Percentiles rank a stretch among this genome's conserved stretches.
Evolutionary conservation across 208 protist genomes (phyloP).

Genomic region (Acanthamoeba healyi): DNA sequence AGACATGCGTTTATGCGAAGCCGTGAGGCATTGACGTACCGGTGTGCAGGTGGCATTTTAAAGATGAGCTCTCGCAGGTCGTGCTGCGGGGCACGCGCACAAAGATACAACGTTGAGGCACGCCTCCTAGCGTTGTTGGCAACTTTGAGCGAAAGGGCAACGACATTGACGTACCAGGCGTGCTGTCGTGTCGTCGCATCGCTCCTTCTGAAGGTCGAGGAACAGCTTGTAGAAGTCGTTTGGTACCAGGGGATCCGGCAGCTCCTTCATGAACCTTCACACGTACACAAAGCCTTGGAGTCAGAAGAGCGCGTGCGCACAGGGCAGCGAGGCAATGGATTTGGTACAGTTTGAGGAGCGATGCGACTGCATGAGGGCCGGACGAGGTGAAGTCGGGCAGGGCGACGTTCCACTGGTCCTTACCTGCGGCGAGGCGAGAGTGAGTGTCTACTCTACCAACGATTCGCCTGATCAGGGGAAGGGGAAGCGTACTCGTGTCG

Average conservation of each 20-base stretch:
- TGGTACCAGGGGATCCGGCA: constrained; percentile 41
- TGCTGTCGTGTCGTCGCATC: neutral
- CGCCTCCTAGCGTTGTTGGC: too few relatives aligned
- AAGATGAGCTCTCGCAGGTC: neutral
- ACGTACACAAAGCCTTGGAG: too few relatives aligned
- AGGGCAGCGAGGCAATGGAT: too few relatives aligned
- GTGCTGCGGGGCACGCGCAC: neutral
- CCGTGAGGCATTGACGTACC: too few relatives aligned
- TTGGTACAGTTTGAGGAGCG: constrained; percentile 22
- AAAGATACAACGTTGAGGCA: neutral
- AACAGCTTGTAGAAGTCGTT: constrained; percentile 40
- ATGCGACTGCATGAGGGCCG: neutral
- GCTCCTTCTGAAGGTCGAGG: constrained; percentile 8
- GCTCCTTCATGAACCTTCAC: constrained; percentile 66
- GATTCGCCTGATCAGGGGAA: too few relatives aligned
- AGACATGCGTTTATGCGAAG: too few relatives aligned
- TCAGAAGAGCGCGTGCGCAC: too few relatives aligned
- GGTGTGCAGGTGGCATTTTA: neutral
- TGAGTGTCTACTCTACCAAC: too few relatives aligned
- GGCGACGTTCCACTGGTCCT: neutral
- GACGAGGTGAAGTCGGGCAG: neutral
- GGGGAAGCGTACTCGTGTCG: neutral
- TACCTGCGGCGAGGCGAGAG: neutral
- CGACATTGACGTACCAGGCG: constrained; percentile 33
- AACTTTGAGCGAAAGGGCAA: too few relatives aligned